phyloP scores from a whole-genome alignment of 2,329 filamentous ascomycete species.

The Fusarium udum region DNA sequence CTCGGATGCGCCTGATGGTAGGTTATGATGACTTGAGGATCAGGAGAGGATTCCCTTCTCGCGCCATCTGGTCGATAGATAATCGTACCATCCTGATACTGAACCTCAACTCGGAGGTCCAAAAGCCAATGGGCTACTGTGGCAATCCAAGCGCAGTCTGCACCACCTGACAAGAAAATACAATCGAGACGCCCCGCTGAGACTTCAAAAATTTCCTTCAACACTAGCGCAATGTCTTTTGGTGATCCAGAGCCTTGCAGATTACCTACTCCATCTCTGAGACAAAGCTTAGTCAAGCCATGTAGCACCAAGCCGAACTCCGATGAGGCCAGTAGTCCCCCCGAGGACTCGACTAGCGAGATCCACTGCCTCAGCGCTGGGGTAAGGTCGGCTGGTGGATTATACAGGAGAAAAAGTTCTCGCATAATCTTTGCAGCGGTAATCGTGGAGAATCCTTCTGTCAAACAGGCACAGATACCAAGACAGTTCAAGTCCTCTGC shows the following conservation, averaged over 20 bases:
- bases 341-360: accelerated
- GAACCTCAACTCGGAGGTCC: neutral
- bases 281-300: accelerated
- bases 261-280: accelerated
- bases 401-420: accelerated
- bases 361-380: neutral
- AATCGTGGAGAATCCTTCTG: accelerated
- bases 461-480: neutral
- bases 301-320: accelerated
- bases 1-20: accelerated
- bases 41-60: accelerated
- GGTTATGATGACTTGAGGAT: accelerated
- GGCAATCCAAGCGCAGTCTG: neutral
- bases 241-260: accelerated
- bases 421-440: accelerated
- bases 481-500: neutral
- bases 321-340: accelerated
- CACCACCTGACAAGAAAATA: accelerated
- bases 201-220: accelerated
- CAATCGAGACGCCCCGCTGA: accelerated
- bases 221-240: accelerated
- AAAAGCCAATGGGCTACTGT: neutral
- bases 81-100: accelerated
- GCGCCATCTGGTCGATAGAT: neutral
- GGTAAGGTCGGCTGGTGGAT: accelerated